Percentiles rank a stretch among this genome's conserved stretches.
These are phyloP conservation scores for Fusarium sp. DNA, from an alignment of 2,329 filamentous ascomycete species.

Conservation along the genomic window DNA sequence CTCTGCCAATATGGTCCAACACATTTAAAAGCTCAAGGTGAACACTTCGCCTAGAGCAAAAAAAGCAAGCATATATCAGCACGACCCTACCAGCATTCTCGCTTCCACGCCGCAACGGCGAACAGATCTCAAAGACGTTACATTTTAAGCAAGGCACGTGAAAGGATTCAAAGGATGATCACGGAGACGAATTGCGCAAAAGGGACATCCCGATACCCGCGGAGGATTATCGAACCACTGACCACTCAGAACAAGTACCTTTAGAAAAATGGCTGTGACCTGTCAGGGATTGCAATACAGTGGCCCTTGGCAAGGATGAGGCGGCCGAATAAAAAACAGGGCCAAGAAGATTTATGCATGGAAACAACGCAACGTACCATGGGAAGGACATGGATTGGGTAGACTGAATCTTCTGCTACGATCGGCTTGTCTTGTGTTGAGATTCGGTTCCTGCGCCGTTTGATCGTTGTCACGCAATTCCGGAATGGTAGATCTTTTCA, in stretches of 20 bases:
- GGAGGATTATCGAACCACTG: neutral
- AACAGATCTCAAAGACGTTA: no score
- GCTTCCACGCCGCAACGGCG: no score
- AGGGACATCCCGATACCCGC: neutral
- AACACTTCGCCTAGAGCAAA: no score
- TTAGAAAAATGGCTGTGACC: no score
- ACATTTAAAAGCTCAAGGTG: no score
- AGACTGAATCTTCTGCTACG: neutral
- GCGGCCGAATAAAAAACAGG: neutral
- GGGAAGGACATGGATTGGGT: neutral
- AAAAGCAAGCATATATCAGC: no score
- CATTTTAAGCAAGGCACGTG: no score
- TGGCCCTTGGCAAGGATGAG: neutral
- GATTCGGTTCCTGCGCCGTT: neutral
- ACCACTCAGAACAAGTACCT: neutral
- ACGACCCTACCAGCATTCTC: no score
- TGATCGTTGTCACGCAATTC: neutral
- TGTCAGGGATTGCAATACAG: neutral
- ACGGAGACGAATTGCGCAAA: neutral
- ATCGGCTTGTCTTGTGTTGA: neutral
- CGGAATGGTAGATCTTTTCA: neutral
- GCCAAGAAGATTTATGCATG: neutral
- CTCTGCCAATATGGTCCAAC: no score
- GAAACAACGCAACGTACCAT: neutral
- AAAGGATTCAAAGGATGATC: neutral